Evolutionary conservation across 345 rosid species (phyloP).

Genomic region (Limnanthes douglasii): DNA sequence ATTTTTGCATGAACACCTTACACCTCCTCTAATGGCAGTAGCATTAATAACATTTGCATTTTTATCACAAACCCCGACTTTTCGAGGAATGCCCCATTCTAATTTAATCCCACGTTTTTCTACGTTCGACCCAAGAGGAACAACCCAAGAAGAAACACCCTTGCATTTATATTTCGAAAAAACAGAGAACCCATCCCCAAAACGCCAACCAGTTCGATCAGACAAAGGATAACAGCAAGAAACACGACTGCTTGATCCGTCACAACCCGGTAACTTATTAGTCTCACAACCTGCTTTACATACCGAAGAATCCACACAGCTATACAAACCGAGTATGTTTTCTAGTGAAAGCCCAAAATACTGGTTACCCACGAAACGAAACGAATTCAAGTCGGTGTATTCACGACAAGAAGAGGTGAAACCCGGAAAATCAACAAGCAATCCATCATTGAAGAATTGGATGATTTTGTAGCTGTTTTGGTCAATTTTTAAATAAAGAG

Average conservation of each 20-base stretch:
- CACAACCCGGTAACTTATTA: conserved; percentile 42
- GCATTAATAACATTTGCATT: conserved; percentile 47
- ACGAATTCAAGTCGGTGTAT: conserved; percentile 45
- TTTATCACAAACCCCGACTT: conserved; percentile 23
- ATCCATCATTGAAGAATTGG: conserved; percentile 55
- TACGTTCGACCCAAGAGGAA: conserved; percentile 29
- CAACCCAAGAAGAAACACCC: conserved; percentile 71
- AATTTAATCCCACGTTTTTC: conserved; percentile 69
- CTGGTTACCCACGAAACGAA: conserved; percentile 25
- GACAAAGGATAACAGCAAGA: conserved; percentile 79
- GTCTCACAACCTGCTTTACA: conserved; percentile 64
- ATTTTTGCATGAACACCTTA: conserved; percentile 53
- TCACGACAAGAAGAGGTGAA: conserved; percentile 40
- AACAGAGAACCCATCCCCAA: conserved; percentile 44
- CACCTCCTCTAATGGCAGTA: conserved; percentile 35
- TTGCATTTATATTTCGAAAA: conserved; percentile 69
- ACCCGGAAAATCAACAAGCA: conserved; percentile 56
- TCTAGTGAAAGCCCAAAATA: conserved; percentile 49
- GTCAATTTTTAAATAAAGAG: conserved; percentile 40
- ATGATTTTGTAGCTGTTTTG: conserved; percentile 28
- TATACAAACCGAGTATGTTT: conserved; percentile 62
- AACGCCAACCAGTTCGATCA: conserved; percentile 48
- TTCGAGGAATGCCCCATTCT: conserved; percentile 70
- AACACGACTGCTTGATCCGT: conserved; percentile 33
- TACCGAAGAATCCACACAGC: conserved; percentile 74